Evolutionary conservation across 129 eudicot species (phyloP), one percentile per base, ranked within the genome.

Genomic region (Lactuca sativa): DNA sequence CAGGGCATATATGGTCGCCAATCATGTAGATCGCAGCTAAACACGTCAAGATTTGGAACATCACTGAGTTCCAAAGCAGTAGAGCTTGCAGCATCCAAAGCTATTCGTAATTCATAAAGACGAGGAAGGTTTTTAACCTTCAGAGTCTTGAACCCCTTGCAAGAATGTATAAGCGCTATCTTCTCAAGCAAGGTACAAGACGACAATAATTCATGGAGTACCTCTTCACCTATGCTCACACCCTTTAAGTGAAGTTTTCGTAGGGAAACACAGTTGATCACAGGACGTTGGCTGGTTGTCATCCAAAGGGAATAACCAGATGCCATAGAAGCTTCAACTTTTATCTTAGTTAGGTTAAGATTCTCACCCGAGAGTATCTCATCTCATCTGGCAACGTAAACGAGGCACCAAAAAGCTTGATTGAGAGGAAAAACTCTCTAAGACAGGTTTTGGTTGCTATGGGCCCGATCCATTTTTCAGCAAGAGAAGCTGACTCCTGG

Each of bases 101-200:
- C 4, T 57, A 57, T 57, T 10, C 62, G 14, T 18, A 18, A 25
- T 57, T 58, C 40, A 0, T 9, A 5, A 58, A 58, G 63, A 58
- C 40, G 21, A 18, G 21, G 21, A 58, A 58, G 17, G 12, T 58
- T 30, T 30, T 58, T 58, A 0, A 58, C 38, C 63, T 11, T 58
- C 1, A 60, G 3, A 9, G 17, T 33, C 2, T 60, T 60, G 13
- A 34, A 6, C 12, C 47, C 41, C 8, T 6, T 3, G 43, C 65
- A 60, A 3, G 4, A 6, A 6, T 5, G 0, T 38, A 38, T 6
- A 34, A 60, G 25, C 15, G 4, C 10, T 31, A 60, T 60, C 65
- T 60, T 60, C 65, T 33, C 47, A 59, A 59, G 65, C 41, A 59
- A 59, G 65, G 8, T 38, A 38, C 43, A 38, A 38, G 43, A 38